These are phyloP conservation scores for Magnaporthales sp. DNA, from an alignment of 2,329 filamentous ascomycete genomes.

Conservation along the genomic window DNA sequence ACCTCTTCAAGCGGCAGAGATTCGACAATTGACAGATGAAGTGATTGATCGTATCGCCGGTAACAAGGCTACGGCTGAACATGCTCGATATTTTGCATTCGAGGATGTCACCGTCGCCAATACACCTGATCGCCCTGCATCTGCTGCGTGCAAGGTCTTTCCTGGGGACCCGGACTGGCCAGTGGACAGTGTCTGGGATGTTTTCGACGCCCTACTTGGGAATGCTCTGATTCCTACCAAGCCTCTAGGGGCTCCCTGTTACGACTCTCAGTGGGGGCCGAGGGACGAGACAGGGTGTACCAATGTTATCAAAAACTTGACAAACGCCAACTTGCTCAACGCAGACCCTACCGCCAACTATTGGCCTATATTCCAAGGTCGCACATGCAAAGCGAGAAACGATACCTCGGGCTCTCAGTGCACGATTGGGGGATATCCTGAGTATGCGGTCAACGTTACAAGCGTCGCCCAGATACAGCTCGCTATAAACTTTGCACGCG, in stretches of 20 bases:
- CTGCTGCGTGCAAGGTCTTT: slow-evolving; percentile 13
- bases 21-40: not conserved
- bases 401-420: slow-evolving; percentile 17
- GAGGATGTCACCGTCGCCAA: not conserved
- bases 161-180: slow-evolving; percentile 50
- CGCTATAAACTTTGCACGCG: slow-evolving; percentile 36
- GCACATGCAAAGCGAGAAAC: slow-evolving; percentile 23
- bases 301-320: slow-evolving; percentile 25
- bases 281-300: slow-evolving; percentile 31
- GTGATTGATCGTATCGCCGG: not conserved
- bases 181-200: slow-evolving; percentile 30
- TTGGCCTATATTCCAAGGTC: slow-evolving; percentile 29
- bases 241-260: slow-evolving; percentile 44
- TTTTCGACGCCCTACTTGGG: slow-evolving; percentile 40
- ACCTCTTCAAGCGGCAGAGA: not conserved
- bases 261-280: slow-evolving; percentile 30
- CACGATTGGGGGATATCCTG: slow-evolving; percentile 30
- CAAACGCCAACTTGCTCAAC: slow-evolving; percentile 21
- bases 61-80: not conserved
- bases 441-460: slow-evolving; percentile 30
- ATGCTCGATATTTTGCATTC: not conserved
- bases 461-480: slow-evolving; percentile 36
- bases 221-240: slow-evolving; percentile 42
- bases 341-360: slow-evolving; percentile 30
- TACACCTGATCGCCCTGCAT: not conserved